phyloP scores from a whole-genome alignment of 2,329 filamentous ascomycete genomes.

The Phialophora tarda region DNA sequence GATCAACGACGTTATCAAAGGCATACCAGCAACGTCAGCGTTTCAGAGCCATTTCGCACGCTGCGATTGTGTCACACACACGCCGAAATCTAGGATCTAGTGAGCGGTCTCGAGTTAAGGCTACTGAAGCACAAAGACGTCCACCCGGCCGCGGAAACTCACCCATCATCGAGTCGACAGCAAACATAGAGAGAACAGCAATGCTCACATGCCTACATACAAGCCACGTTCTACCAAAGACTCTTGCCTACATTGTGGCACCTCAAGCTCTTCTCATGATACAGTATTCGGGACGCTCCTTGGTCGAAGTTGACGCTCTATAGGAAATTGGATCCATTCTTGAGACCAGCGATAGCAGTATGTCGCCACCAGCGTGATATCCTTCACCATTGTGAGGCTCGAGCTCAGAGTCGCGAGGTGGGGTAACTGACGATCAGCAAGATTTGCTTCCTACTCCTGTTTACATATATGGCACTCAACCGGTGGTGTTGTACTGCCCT shows the following conservation, averaged over 20 bases:
- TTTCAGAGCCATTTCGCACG: conserved; percentile 5
- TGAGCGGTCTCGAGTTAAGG: background rate
- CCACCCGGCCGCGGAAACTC: background rate
- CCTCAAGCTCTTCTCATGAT: background rate
- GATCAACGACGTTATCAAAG: background rate
- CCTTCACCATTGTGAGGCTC: background rate
- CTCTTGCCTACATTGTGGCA: background rate
- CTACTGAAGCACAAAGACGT: background rate
- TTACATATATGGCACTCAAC: conserved; percentile 3
- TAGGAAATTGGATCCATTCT: conserved; percentile 1
- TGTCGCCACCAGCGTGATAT: background rate
- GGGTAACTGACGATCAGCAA: background rate
- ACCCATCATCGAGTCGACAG: background rate
- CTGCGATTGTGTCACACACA: background rate
- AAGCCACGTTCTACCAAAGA: background rate
- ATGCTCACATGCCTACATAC: background rate
- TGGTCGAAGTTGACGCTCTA: background rate
- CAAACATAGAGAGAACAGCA: background rate
- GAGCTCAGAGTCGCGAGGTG: background rate
- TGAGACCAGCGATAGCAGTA: background rate
- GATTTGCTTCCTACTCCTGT: background rate
- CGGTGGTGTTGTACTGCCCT: background rate
- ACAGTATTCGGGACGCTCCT: no score
- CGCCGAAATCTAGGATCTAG: background rate
- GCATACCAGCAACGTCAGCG: conserved; percentile 5